Conservation (phyloP, 805 yeast species). For the Candida montana region DNA sequence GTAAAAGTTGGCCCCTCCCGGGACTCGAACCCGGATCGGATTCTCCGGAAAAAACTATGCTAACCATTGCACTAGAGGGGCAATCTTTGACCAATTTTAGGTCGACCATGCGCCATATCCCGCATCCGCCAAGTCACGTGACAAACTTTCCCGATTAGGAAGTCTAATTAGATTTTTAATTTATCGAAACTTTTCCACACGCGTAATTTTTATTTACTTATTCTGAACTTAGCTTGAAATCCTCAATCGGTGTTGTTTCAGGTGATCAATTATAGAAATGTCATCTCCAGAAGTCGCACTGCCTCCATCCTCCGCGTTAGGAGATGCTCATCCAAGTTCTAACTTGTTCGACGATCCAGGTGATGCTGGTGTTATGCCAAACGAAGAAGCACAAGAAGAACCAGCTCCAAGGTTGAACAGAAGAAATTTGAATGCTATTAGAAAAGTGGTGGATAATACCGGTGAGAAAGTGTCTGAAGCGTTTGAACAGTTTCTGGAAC, state of each 20-base stretch:
- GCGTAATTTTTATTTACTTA: background rate
- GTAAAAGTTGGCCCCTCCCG: constrained; percentile 37
- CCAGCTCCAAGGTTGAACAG: constrained; percentile 35
- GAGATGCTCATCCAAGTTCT: constrained; percentile 15
- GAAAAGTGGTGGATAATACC: constrained; percentile 83
- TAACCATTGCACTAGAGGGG: constrained; percentile 50
- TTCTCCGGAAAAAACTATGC: constrained; percentile 49
- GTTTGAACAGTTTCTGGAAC: constrained; percentile 78
- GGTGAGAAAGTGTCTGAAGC: constrained; percentile 93
- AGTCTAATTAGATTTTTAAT: constrained; percentile 12
- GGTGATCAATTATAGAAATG: too few species aligned
- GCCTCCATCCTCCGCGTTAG: constrained; percentile 21
- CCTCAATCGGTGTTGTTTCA: too few species aligned
- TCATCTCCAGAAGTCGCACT: constrained; percentile 17
- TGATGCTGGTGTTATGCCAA: constrained; percentile 6
- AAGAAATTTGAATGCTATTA: constrained; percentile 62
- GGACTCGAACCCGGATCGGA: constrained; percentile 52
- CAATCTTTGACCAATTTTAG: constrained; percentile 19
- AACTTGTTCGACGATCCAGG: constrained; percentile 20
- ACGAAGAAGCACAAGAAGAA: constrained; percentile 9
- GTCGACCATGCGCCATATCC: background rate
- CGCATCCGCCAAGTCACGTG: constrained; percentile 1
- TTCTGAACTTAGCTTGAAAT: background rate
- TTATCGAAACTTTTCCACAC: constrained; percentile 3
- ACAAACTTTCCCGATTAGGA: constrained; percentile 13